These are phyloP conservation scores for Chytriomyces confervae DNA, from an alignment of 192 early-diverging fungal genomes.

Conservation along the genomic window DNA sequence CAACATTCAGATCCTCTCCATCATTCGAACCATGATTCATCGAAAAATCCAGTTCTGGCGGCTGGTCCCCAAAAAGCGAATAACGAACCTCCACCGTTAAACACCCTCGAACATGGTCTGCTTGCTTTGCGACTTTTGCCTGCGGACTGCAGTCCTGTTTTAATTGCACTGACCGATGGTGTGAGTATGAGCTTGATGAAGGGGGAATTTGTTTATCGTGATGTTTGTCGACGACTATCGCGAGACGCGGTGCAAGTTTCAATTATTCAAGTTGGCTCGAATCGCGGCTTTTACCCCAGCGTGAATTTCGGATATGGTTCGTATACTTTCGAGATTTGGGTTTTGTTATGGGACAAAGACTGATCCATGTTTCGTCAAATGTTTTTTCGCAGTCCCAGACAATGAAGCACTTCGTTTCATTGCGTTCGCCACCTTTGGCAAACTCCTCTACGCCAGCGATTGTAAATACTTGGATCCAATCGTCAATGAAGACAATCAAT, in stretches of 20 bases:
- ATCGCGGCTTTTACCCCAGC: constrained; percentile 47
- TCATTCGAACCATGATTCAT: not conserved
- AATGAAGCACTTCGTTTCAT: constrained; percentile 59
- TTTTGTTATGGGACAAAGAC: no score
- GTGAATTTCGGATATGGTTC: constrained; percentile 55
- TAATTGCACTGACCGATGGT: constrained; percentile 59
- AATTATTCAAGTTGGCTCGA: constrained; percentile 58
- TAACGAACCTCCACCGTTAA: constrained; percentile 20
- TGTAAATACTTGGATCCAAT: constrained; percentile 48
- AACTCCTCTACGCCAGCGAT: constrained; percentile 54
- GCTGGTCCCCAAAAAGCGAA: not conserved
- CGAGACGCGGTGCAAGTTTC: constrained; percentile 44
- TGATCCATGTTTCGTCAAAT: no score
- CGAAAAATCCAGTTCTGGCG: not conserved
- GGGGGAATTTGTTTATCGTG: constrained; percentile 45
- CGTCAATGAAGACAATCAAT: not conserved
- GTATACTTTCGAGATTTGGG: no score
- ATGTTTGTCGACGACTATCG: constrained; percentile 41
- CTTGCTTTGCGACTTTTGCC: constrained; percentile 50
- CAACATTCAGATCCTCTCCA: not conserved
- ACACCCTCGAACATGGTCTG: constrained; percentile 47
- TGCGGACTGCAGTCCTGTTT: constrained; percentile 40
- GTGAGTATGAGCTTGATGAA: constrained; percentile 40
- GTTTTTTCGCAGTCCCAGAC: constrained; percentile 41
- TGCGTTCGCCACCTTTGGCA: constrained; percentile 46